Evolutionary conservation across 768 basidiomycete species (phyloP).

Genomic region (Suillus bovinus): DNA sequence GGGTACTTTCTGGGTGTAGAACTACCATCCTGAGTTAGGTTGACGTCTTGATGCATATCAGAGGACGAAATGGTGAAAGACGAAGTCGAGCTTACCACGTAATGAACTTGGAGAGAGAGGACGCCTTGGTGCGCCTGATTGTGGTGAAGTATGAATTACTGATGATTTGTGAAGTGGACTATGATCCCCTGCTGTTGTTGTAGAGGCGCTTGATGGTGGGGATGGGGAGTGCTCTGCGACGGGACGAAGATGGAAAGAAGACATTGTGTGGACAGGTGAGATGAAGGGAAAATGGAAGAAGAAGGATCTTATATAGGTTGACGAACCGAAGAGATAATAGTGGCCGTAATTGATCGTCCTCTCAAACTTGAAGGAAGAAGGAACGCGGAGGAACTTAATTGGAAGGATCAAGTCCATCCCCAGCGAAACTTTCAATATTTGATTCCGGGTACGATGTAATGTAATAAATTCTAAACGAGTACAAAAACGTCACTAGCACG

Average conservation of each 20-base stretch:
- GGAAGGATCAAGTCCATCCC: conserved; percentile 20
- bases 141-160: conserved; percentile 33
- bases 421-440: conserved; percentile 22
- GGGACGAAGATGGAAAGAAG: conserved; percentile 57
- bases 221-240: conserved; percentile 49
- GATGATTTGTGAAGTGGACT: conserved; percentile 33
- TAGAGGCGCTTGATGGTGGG: conserved; percentile 52
- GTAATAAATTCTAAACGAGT: neutral
- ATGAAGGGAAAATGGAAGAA: conserved; percentile 13
- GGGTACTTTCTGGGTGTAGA: conserved; percentile 61
- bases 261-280: conserved; percentile 23
- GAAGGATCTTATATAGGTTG: conserved; percentile 20
- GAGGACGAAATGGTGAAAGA: conserved; percentile 9
- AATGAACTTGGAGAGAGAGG: conserved; percentile 66
- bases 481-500: neutral
- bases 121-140: conserved; percentile 41
- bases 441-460: conserved; percentile 18
- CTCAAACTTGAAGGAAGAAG: conserved; percentile 17
- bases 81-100: conserved; percentile 43
- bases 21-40: conserved; percentile 55
- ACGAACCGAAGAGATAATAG: conserved; percentile 14
- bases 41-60: conserved; percentile 51
- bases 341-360: conserved; percentile 29
- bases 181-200: conserved; percentile 46
- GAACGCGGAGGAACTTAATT: conserved; percentile 15